Base-by-base conservation (phyloP, 768 basidiomycete species). In the Boletus fagicola region DNA sequence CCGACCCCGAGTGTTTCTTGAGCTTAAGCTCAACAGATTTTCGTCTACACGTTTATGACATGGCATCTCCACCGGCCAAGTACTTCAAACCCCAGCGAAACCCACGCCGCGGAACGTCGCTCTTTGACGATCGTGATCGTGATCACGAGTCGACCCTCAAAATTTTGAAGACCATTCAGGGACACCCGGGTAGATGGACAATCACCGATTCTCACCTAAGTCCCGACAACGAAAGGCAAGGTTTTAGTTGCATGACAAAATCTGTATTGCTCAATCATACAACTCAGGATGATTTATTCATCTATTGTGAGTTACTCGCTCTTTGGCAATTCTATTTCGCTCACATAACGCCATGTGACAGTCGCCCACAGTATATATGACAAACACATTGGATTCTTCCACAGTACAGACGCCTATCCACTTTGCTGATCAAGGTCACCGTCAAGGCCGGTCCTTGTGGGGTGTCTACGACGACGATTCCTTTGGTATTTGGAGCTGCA, bases 161-260 rank as follows among this genome's bases (percentile, higher is more conserved):
- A 49, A 68, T 77, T 20, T 72, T 78, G 49, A 82, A 92, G 68
- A 85, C 83, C 1, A 88, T 96, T 46, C 80, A 85, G 66, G 95
- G 91, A 1, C 76, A 82, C 35, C 79, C 83, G 16, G 91, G 91
- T 0, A 78, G 83, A 36, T 98, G 94, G 95, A 97, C 95, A 0
- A 91, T 98, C 55, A 98, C 94, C 8, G 97, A 98, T 73, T 90
- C 90, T 22, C 92, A 97, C 72, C 77, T 94, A 20, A 94, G 92
- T 58, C 86, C 87, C 1, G 87, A 94, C 67, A 94, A 94, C 62
- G 87, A 94, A 75, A 86, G 89, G 86, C 86, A 66, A 64, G 74
- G 61, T 16, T 54, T 46, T 30, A 13, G 30, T 39, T 48, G 1
- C 57, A 91, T 87, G 63, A 83, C 92, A 75, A 88, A 13, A 18